These are phyloP conservation scores for Aspergillus spinulosporus DNA, from an alignment of 2,329 filamentous ascomycete genomes.

Conservation along the genomic window DNA sequence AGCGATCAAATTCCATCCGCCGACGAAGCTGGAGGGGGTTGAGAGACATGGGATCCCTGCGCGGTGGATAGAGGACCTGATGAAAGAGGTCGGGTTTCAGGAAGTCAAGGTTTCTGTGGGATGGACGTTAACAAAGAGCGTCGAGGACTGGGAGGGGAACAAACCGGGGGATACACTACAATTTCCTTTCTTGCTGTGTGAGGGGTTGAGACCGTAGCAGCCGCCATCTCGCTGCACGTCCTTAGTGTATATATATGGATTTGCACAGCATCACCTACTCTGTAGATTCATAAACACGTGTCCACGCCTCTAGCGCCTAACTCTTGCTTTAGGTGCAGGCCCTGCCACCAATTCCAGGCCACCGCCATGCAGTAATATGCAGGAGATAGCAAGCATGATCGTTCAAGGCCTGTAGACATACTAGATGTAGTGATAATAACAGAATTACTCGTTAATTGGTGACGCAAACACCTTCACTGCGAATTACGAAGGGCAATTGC, in stretches of 20 bases:
- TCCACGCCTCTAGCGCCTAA: no score
- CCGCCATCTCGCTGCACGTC: not conserved
- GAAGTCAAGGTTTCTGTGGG: slow-evolving; percentile 51
- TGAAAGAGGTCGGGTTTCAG: slow-evolving; percentile 52
- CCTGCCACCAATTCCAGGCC: no score
- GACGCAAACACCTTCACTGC: no score
- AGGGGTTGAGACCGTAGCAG: slow-evolving; percentile 27
- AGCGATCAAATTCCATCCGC: slow-evolving; percentile 55
- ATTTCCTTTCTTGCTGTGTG: slow-evolving; percentile 47
- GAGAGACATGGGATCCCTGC: slow-evolving; percentile 55
- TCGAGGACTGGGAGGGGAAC: slow-evolving; percentile 50
- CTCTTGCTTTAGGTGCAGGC: no score
- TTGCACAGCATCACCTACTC: no score
- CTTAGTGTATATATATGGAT: not conserved
- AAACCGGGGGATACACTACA: slow-evolving; percentile 35
- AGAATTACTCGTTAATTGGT: no score
- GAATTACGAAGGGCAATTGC: no score
- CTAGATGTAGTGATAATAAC: no score
- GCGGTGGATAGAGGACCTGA: slow-evolving; percentile 43
- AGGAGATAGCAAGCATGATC: no score
- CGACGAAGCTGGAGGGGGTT: slow-evolving; percentile 54
- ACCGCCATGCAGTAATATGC: no score
- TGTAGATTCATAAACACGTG: no score
- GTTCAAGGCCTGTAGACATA: no score
- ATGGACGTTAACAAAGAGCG: slow-evolving; percentile 53